These are phyloP conservation scores for Xanthoceras sorbifolium DNA, from an alignment of 345 rosid genomes.

Conservation along the genomic window DNA sequence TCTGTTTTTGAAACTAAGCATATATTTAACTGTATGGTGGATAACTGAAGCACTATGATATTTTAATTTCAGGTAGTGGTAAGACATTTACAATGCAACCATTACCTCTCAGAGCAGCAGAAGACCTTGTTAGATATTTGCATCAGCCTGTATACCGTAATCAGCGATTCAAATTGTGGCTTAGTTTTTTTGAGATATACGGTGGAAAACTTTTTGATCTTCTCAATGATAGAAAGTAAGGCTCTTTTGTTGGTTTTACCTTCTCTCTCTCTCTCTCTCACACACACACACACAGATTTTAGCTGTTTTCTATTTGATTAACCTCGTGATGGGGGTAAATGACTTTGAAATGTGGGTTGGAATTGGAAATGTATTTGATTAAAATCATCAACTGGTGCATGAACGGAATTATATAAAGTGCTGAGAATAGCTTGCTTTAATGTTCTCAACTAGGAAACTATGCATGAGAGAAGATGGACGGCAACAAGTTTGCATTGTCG, in stretches of 20 bases:
- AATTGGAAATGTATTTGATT: not conserved
- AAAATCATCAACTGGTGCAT: not conserved
- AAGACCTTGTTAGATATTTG: slow-evolving; percentile 85
- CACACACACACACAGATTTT: not conserved
- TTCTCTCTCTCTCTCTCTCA: not conserved
- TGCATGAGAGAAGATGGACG: slow-evolving; percentile 99
- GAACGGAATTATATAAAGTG: not conserved
- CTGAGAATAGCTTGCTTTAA: slow-evolving; percentile 23
- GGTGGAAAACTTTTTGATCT: slow-evolving; percentile 98
- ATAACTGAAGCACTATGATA: not conserved
- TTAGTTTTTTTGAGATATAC: slow-evolving; percentile 94
- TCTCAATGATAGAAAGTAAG: slow-evolving; percentile 87
- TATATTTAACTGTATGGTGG: not conserved
- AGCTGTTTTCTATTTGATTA: not conserved
- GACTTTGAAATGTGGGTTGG: slow-evolving; percentile 10
- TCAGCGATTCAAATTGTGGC: slow-evolving; percentile 93
- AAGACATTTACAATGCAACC: slow-evolving; percentile 99
- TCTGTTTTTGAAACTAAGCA: not conserved
- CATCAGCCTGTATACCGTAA: slow-evolving; percentile 80
- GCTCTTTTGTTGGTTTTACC: slow-evolving; percentile 22
- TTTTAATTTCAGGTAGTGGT: slow-evolving; percentile 78
- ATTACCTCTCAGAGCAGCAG: slow-evolving; percentile 78
- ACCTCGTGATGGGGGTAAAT: slow-evolving; percentile 1
- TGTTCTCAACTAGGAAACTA: slow-evolving; percentile 65
- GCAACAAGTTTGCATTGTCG: slow-evolving; percentile 98